A percentile compares a stretch with the other conserved stretches of the same genome.
Evolutionary conservation across 345 rosid species (phyloP).

Genomic region (Carallia pectinifolia): DNA sequence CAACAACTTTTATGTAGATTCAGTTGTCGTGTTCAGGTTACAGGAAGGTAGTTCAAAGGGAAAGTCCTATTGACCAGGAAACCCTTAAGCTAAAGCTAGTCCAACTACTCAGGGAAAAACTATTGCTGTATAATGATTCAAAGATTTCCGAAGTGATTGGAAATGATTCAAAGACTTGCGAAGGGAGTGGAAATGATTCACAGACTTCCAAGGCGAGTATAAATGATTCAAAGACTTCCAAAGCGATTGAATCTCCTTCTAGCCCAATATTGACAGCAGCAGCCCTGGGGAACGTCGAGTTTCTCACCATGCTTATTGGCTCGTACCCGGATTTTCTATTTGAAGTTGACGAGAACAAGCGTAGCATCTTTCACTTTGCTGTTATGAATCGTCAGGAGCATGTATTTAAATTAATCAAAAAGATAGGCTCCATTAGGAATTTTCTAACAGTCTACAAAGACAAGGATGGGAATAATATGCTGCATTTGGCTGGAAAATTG

Average conservation of each 20-base stretch:
- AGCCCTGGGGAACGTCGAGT: slow-evolving; percentile 6
- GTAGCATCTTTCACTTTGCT: slow-evolving; percentile 29
- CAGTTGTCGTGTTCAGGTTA: slow-evolving; percentile 27
- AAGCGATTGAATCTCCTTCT: slow-evolving; percentile 26
- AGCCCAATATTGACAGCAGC: slow-evolving; percentile 39
- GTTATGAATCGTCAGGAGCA: slow-evolving; percentile 19
- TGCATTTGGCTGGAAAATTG: slow-evolving; percentile 23
- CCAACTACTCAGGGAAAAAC: slow-evolving; percentile 30
- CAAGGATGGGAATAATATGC: not conserved
- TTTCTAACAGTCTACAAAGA: slow-evolving; percentile 7
- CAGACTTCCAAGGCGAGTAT: too few species aligned
- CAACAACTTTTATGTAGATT: not conserved
- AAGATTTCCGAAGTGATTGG: slow-evolving; percentile 17
- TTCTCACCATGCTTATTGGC: slow-evolving; percentile 10
- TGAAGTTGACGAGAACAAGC: slow-evolving; percentile 9
- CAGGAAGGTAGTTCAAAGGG: slow-evolving; percentile 13
- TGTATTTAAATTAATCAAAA: slow-evolving; percentile 20
- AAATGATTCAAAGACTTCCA: slow-evolving; percentile 16
- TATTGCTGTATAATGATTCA: slow-evolving; percentile 11
- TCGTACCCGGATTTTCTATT: slow-evolving; percentile 17
- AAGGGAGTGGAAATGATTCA: not conserved
- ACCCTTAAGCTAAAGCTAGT: slow-evolving; percentile 36
- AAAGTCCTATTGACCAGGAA: slow-evolving; percentile 25
- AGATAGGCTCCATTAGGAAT: slow-evolving; percentile 18
- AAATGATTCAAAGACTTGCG: slow-evolving; percentile 18